Percentiles rank a stretch among this genome's conserved stretches.
Conservation (phyloP, 208 protist species). For the Endotrypanum monterogeii region DNA sequence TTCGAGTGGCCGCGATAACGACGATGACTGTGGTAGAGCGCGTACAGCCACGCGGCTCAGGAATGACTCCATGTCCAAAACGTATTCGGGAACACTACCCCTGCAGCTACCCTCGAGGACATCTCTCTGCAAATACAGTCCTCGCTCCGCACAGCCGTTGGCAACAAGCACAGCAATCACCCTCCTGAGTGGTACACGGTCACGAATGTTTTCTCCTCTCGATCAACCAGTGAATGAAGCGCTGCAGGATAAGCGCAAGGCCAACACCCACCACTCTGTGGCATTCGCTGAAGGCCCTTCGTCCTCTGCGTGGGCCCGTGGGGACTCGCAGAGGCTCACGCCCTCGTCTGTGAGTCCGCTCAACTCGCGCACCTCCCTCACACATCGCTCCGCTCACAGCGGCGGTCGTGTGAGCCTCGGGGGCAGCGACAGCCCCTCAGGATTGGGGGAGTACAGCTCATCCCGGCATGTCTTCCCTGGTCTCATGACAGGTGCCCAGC, state of each 20-base stretch:
- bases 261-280: not conserved
- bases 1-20: not conserved
- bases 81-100: conserved; percentile 3
- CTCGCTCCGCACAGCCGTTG: conserved; percentile 3
- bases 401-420: conserved; percentile 1
- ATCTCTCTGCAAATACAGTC: not conserved
- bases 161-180: not conserved
- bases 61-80: conserved; percentile 8
- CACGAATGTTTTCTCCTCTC: not conserved
- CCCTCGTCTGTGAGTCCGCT: not conserved
- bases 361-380: not conserved
- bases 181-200: not conserved
- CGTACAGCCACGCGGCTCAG: not conserved
- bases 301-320: not conserved
- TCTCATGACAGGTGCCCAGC: not conserved
- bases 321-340: not conserved
- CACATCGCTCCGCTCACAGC: not conserved
- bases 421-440: not conserved
- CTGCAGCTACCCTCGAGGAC: not conserved
- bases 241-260: not conserved
- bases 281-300: not conserved
- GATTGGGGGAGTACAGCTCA: not conserved
- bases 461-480: not conserved
- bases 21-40: conserved; percentile 8
- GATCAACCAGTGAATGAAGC: conserved; percentile 11